phyloP scores from a whole-genome alignment of 495 filamentous ascomycete genomes.

The Pseudevernia furfuracea region DNA sequence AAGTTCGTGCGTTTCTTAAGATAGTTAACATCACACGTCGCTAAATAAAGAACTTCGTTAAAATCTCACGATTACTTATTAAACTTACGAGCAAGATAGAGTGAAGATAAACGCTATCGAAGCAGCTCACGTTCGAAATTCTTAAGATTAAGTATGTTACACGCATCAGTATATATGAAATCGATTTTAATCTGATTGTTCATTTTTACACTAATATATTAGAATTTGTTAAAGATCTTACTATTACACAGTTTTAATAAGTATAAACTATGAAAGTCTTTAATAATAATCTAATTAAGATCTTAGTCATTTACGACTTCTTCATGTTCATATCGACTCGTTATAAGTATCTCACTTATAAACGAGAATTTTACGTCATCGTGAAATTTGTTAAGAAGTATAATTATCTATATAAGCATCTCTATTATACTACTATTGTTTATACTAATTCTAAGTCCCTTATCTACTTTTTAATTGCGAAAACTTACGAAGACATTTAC shows the following conservation, averaged over 20 bases:
- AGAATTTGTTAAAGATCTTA: background rate
- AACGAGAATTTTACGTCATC: too few relatives aligned
- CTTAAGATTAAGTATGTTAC: slow-evolving; percentile 17
- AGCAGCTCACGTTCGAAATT: slow-evolving; percentile 13
- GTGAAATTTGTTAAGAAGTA: background rate
- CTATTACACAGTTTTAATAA: background rate
- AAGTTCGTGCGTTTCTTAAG: background rate
- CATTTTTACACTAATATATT: slow-evolving; percentile 14
- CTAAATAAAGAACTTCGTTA: slow-evolving; percentile 16
- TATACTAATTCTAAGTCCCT: background rate
- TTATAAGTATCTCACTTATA: too few relatives aligned
- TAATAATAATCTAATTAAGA: too few relatives aligned
- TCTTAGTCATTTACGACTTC: too few relatives aligned
- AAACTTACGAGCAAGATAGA: slow-evolving; percentile 7
- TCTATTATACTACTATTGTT: background rate
- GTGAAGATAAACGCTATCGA: background rate
- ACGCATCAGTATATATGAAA: slow-evolving; percentile 4
- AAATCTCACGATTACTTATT: background rate
- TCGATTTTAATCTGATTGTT: background rate
- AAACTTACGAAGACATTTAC: background rate
- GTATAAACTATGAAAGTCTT: background rate
- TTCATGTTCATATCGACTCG: too few relatives aligned
- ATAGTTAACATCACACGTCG: slow-evolving; percentile 3
- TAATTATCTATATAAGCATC: background rate
- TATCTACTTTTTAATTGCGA: background rate